A percentile compares a stretch with the other conserved stretches of the same genome.
phyloP scores from a whole-genome alignment of 2,329 filamentous ascomycete genomes.

The Penicillium concentricum region DNA sequence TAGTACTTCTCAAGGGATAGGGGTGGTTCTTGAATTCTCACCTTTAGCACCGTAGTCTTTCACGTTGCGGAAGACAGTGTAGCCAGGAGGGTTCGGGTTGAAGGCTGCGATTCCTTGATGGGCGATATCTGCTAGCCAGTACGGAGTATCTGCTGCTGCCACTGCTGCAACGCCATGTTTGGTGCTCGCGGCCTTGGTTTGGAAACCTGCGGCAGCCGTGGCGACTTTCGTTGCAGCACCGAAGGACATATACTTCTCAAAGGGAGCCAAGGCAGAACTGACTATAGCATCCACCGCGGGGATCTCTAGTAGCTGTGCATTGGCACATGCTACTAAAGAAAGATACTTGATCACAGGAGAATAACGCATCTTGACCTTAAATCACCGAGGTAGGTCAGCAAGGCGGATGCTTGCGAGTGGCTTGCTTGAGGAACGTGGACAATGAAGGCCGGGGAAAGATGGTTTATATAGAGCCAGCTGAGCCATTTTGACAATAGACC shows the following conservation, averaged over 20 bases:
- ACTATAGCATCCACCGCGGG: conserved; percentile 19
- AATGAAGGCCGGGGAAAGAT: conserved; percentile 4
- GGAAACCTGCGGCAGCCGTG: not conserved
- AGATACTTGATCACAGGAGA: conserved; percentile 11
- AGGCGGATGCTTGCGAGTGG: not conserved
- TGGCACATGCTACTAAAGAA: conserved; percentile 19
- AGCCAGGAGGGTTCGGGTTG: conserved; percentile 25
- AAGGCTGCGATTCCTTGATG: conserved; percentile 34
- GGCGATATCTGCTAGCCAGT: conserved; percentile 34
- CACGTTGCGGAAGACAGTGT: conserved; percentile 32
- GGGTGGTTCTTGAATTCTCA: conserved; percentile 11
- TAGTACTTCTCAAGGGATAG: conserved; percentile 40
- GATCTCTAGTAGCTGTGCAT: conserved; percentile 19
- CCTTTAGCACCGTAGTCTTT: conserved; percentile 35
- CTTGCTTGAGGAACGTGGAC: not conserved
- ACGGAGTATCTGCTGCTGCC: conserved; percentile 21
- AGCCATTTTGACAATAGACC: not conserved
- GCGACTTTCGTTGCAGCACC: conserved; percentile 12
- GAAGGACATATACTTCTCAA: conserved; percentile 18
- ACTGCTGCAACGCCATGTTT: not conserved
- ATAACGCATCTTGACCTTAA: conserved; percentile 17
- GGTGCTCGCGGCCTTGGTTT: not conserved
- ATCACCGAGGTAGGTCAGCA: not conserved
- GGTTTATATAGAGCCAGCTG: conserved; percentile 11
- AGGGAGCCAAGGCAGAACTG: conserved; percentile 14